These are phyloP conservation scores for Mucor mucedo DNA, from an alignment of 371 early-diverging fungal species.

Conservation along the genomic window DNA sequence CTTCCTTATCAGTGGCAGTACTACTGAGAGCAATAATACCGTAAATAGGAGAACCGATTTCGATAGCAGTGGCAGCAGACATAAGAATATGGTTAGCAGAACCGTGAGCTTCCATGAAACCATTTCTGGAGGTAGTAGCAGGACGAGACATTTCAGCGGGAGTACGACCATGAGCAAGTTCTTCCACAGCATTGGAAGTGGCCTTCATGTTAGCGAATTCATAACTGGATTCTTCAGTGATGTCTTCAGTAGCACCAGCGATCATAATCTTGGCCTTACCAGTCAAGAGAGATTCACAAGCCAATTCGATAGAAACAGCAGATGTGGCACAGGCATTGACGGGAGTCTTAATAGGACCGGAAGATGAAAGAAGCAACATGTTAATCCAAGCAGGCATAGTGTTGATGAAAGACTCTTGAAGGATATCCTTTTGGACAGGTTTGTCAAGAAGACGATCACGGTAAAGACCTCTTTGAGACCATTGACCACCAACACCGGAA, in stretches of 20 bases:
- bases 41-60: slow-evolving; percentile 96
- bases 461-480: slow-evolving; percentile 81
- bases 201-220: slow-evolving; percentile 99
- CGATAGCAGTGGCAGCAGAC: slow-evolving; percentile 88
- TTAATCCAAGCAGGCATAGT: slow-evolving; percentile 98
- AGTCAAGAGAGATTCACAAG: slow-evolving; percentile 86
- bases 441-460: slow-evolving; percentile 79
- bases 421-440: slow-evolving; percentile 91
- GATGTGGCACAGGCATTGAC: slow-evolving; percentile 96
- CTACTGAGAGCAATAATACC: slow-evolving; percentile 92
- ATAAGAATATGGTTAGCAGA: slow-evolving; percentile 91
- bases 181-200: slow-evolving; percentile 85
- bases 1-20: slow-evolving; percentile 97
- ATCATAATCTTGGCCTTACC: slow-evolving; percentile 96
- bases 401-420: slow-evolving; percentile 96
- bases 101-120: slow-evolving; percentile 97
- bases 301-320: slow-evolving; percentile 91
- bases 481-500: slow-evolving; percentile 88
- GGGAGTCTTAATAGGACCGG: slow-evolving; percentile 97
- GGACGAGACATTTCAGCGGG: slow-evolving; percentile 95
- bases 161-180: slow-evolving; percentile 85
- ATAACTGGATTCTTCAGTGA: slow-evolving; percentile 91
- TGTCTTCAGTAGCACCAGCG: slow-evolving; percentile 95
- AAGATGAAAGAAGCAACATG: slow-evolving; percentile 91
- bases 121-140: slow-evolving; percentile 87